Evolutionary conservation across 1,139 yeast genomes (phyloP).

Genomic region (Nakaseomyces bracarensis): DNA sequence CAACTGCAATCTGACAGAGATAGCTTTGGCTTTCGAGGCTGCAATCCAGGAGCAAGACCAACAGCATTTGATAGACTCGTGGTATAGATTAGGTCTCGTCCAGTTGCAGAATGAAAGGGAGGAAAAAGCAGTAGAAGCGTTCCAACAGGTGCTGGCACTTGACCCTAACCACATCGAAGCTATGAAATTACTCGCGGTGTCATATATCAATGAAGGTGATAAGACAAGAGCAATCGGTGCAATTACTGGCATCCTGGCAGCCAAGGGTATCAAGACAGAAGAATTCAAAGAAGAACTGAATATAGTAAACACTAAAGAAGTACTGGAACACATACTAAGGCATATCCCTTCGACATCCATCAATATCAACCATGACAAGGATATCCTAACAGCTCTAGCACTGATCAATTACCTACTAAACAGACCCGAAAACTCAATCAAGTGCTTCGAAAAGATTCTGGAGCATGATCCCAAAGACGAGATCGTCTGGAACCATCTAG

Average conservation of each 20-base stretch:
- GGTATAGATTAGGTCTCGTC: conserved; percentile 6
- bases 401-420: conserved; percentile 3
- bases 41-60: conserved; percentile 6
- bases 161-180: conserved; percentile 3
- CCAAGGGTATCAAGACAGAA: neutral
- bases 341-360: neutral
- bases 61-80: conserved; percentile 4
- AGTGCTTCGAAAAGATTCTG: conserved; percentile 5
- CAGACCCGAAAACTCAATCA: conserved; percentile 1
- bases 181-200: conserved; percentile 6
- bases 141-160: conserved; percentile 4
- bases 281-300: neutral
- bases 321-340: conserved; percentile 1
- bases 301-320: neutral
- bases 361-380: conserved; percentile 1
- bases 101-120: conserved; percentile 7
- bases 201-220: conserved; percentile 3
- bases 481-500: conserved; percentile 5
- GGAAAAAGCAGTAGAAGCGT: conserved; percentile 3
- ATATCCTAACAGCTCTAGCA: conserved; percentile 4
- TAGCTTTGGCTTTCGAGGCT: conserved; percentile 7
- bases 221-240: neutral
- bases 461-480: conserved; percentile 1
- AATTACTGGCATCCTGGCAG: neutral
- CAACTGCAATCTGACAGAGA: conserved; percentile 5